Conservation (phyloP, 208 protist species). For the Crithidia thermophila region DNA sequence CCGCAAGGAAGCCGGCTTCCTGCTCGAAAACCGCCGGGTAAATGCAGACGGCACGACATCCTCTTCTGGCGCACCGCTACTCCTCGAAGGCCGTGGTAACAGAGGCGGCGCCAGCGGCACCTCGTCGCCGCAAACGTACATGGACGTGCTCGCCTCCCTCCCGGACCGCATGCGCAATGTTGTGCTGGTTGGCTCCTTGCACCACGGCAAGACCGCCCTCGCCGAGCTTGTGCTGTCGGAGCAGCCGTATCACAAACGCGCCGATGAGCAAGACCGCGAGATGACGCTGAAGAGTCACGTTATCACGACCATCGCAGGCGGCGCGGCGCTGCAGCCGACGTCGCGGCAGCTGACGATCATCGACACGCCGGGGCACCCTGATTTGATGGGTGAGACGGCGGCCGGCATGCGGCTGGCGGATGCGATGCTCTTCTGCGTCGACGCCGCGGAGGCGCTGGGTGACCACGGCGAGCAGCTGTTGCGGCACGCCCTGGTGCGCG, state of each 20-base stretch:
- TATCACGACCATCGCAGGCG: constrained; percentile 50
- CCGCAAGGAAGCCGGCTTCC: constrained; percentile 30
- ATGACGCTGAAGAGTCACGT: constrained; percentile 79
- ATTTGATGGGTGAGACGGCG: constrained; percentile 97
- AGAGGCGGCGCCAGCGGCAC: neutral
- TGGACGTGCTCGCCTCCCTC: constrained; percentile 49
- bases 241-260: constrained; percentile 45
- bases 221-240: constrained; percentile 80
- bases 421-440: constrained; percentile 96
- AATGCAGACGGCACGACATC: neutral
- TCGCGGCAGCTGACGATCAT: constrained; percentile 95
- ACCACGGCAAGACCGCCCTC: constrained; percentile 98
- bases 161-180: constrained; percentile 95
- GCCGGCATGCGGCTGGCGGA: constrained; percentile 96
- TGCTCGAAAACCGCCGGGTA: constrained; percentile 44
- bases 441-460: constrained; percentile 97
- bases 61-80: constrained; percentile 32
- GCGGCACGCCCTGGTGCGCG: constrained; percentile 66
- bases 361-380: constrained; percentile 99
- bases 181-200: constrained; percentile 93
- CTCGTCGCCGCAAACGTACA: constrained; percentile 30
- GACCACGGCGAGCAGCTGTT: constrained; percentile 86
- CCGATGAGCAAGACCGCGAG: constrained; percentile 62
- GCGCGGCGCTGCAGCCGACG: constrained; percentile 46
- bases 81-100: constrained; percentile 11